Base-by-base conservation (phyloP, 345 rosid genomes). In the Eucalyptus marginata region DNA sequence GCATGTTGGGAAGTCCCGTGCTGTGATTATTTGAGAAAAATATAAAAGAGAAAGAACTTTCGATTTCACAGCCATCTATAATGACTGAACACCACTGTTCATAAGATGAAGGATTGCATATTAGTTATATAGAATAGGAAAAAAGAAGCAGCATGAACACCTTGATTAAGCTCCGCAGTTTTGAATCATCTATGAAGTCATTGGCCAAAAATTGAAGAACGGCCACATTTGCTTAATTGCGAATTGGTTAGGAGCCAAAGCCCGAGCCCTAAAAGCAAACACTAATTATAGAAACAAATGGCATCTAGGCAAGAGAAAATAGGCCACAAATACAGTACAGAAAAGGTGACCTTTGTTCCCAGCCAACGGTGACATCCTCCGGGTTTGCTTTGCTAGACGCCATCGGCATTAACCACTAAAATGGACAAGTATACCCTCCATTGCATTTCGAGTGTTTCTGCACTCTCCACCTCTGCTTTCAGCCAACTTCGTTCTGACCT, bases 1-100 rank as follows among this genome's bases (percentile, higher is more conserved):
- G 0, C 59, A 20, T 20, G 5, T 17, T 13, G 43, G 1, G 0
- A 33, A 33, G 13, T 80, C 4, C 7, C 12, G 0, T 20, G 44
- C 43, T 20, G 22, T 80, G 24, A 46, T 80, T n/a, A 80, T 29
- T 10, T 18, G 40, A 33, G 0, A 25, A 54, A 18, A 54, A 12
- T 17, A 40, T 1, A 33, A 22, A 16, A 80, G 85, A n/a, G 11
- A 40, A 18, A 80, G 44, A 46, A 80, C 86, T 46, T 80, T 80
- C 86, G 17, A 22, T 33, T n/a, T 71, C 24, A 6, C 0, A 16
- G 40, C 43, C 83, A 40, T 29, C 29, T n/a, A 22, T 1, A 20
- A 54, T 1, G 25, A 54, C 24, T 8, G 25, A 54, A 54, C 10
- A 22, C 59, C 11, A 8, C 59, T 18, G 25, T 20, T 54, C 59